Evolutionary conservation across 306 rosid genomes (phyloP).

Genomic region (Rosa multiflora): DNA sequence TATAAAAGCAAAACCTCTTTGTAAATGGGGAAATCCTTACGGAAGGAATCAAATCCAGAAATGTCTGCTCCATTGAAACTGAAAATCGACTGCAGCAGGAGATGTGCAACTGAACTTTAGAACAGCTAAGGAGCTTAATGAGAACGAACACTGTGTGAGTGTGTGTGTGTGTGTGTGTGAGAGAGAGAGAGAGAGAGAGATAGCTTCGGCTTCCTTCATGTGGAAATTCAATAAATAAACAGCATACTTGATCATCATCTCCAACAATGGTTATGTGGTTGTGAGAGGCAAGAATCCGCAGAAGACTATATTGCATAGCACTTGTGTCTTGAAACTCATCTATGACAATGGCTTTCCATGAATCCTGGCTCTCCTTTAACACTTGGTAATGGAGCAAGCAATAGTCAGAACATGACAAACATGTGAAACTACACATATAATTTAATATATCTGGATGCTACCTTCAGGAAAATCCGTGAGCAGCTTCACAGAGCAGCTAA

Average conservation of each 20-base stretch:
- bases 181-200: conserved; percentile 11
- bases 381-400: conserved; percentile 40
- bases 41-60: conserved; percentile 86
- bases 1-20: conserved; percentile 64
- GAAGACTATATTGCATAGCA: conserved; percentile 85
- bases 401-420: conserved; percentile 39
- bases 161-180: not conserved
- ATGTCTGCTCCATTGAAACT: conserved; percentile 95
- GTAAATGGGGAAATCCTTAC: conserved; percentile 72
- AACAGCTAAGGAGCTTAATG: conserved; percentile 10
- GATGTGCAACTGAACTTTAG: conserved; percentile 26
- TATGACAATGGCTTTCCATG: conserved; percentile 82
- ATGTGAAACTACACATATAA: not conserved
- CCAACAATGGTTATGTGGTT: conserved; percentile 85
- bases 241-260: conserved; percentile 85
- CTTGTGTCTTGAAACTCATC: conserved; percentile 99
- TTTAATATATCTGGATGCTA: conserved; percentile 23
- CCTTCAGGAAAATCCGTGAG: conserved; percentile 87
- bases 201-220: not conserved
- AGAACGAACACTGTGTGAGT: not conserved
- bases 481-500: conserved; percentile 84
- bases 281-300: conserved; percentile 68
- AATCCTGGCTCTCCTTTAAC: conserved; percentile 67
- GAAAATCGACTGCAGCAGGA: conserved; percentile 79
- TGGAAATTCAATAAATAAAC: not conserved